Evolutionary conservation across 352 stramenopile genomes (phyloP), one percentile per base, ranked within the genome.

Genomic region (Pythium folliculosum): DNA sequence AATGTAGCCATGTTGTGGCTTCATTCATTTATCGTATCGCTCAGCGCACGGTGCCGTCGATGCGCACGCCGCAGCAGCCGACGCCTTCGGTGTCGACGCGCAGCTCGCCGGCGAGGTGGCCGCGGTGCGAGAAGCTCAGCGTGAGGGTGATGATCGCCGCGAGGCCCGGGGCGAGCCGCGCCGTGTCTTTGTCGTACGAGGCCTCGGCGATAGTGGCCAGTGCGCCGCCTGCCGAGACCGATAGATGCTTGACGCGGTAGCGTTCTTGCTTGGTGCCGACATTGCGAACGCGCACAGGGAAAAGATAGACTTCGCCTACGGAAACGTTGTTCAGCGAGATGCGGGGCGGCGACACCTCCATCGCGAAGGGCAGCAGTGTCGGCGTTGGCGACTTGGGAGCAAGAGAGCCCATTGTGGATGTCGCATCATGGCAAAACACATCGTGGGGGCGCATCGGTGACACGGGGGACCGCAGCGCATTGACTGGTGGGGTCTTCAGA

Each of bases 241-340:
- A 62, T 8, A 90, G 64, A n/a, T 70, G 60, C 32, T 85, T 77
- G 5, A 90, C 80, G 21, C 83, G 83, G 52, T 88, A 94, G 9
- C 83, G 85, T 40, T 94, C 80, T 48, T 90, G 77, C 56, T 76
- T 83, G 32, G 69, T 77, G 4, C 82, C 83, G 16, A 94, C 75
- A 37, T 94, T 94, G 48, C 81, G 83, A 27, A 89, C 67, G 37
- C 84, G 80, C 19, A 90, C 50, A 17, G 81, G 81, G 56, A 90
- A 89, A 14, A 92, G 58, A 32, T 90, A 92, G 10, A 92, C 81
- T 69, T 90, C 78, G 1, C 69, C 75, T 7, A 70, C 62, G 10
- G 66, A 60, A 2, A 92, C 57, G 3, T 70, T 71, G 12, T 70
- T 76, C 17, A 92, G 60, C 2, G 54, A 53, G 43, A 90, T 75